phyloP scores from a whole-genome alignment of 2,329 filamentous ascomycete genomes.

The Monosporascus sp. region DNA sequence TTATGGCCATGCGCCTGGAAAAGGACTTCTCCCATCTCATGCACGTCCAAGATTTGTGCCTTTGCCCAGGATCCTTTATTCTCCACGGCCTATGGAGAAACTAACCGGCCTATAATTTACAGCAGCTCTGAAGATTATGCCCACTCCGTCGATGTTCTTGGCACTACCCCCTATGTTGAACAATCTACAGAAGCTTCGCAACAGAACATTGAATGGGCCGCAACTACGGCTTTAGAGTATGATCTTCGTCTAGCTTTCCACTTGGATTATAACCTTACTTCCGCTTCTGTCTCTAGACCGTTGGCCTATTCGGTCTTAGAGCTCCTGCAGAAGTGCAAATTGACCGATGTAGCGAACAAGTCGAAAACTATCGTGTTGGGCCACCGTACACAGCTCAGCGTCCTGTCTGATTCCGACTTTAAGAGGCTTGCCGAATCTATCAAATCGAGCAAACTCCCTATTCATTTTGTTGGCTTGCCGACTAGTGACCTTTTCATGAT shows the following conservation, averaged over 20 bases:
- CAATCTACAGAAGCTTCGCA: constrained; percentile 38
- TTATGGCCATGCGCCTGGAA: constrained; percentile 54
- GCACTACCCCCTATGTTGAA: constrained; percentile 69
- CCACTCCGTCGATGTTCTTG: constrained; percentile 51
- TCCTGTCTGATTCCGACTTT: constrained; percentile 48
- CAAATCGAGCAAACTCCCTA: constrained; percentile 41
- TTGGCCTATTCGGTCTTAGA: constrained; percentile 51
- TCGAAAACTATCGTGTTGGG: constrained; percentile 54
- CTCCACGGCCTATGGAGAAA: constrained; percentile 42
- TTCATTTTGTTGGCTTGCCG: constrained; percentile 64
- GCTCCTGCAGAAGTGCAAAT: constrained; percentile 42
- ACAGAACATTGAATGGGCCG: constrained; percentile 59
- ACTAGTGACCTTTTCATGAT: constrained; percentile 73
- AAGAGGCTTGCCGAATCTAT: constrained; percentile 41
- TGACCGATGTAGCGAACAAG: constrained; percentile 36
- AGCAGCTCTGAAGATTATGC: constrained; percentile 22
- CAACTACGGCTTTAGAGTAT: constrained; percentile 45
- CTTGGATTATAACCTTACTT: constrained; percentile 63
- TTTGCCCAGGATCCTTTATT: constrained; percentile 69
- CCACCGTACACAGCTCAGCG: constrained; percentile 63
- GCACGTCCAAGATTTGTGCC: constrained; percentile 62
- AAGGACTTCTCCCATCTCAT: constrained; percentile 46
- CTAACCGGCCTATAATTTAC: constrained; percentile 47
- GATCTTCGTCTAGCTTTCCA: constrained; percentile 63
- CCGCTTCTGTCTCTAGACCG: constrained; percentile 29